Evolutionary conservation across 2,329 filamentous ascomycete genomes (phyloP).

Genomic region (Trichoderma sp.): DNA sequence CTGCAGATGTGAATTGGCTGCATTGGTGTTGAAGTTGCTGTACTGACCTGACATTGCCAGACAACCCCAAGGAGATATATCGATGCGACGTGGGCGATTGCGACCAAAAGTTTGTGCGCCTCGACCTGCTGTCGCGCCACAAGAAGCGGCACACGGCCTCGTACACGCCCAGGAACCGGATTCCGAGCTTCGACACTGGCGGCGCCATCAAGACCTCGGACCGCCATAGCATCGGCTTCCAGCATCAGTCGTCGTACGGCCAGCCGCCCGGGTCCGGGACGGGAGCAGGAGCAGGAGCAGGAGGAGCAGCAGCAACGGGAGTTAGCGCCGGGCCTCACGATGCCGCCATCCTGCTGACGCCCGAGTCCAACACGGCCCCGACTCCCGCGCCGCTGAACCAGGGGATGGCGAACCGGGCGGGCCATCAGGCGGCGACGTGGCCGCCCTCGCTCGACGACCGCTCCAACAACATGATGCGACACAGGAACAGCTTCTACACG

Average conservation of each 20-base stretch:
- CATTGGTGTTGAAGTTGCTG: background rate
- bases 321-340: conserved; percentile 45
- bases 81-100: conserved; percentile 75
- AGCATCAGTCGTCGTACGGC: conserved; percentile 8
- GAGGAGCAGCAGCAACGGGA: no score
- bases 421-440: conserved; percentile 33
- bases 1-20: background rate
- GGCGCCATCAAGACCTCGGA: conserved; percentile 28
- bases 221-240: background rate
- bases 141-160: conserved; percentile 64
- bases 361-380: conserved; percentile 43
- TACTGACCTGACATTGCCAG: conserved; percentile 45
- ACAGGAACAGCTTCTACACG: conserved; percentile 45
- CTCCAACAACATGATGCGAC: conserved; percentile 42
- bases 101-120: conserved; percentile 74
- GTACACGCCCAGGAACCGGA: conserved; percentile 54
- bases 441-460: conserved; percentile 42
- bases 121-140: conserved; percentile 72
- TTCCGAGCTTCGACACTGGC: conserved; percentile 51
- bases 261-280: conserved; percentile 27
- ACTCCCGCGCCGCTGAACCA: conserved; percentile 36
- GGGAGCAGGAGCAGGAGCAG: no score
- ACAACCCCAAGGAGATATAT: conserved; percentile 79
- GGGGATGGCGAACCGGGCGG: conserved; percentile 25
- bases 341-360: conserved; percentile 50